Evolutionary conservation across 306 rosid species (phyloP), one percentile per base, ranked within the genome.

Genomic region (Mimosa bimucronata): DNA sequence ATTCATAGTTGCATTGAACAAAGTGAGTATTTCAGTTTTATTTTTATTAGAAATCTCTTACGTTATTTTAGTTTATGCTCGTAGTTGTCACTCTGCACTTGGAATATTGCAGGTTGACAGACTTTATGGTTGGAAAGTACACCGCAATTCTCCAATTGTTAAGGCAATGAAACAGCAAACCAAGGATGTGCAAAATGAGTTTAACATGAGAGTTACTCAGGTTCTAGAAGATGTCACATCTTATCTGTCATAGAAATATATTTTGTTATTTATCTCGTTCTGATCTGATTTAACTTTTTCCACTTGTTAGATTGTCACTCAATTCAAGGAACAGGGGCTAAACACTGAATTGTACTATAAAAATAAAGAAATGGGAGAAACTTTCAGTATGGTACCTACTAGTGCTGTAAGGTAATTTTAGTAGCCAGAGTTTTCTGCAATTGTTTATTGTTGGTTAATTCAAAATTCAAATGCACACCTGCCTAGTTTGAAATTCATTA

Each of bases 361-460:
- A 83, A 94, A 93, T 80, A 91, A 70, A 80, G 98, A 92, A 87
- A 92, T 92, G 97, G 97, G 97, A 79, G 98, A 94, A 76, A 92
- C 97, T 28, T 92, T 79, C 89, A 92, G 92, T 86, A 94, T 94
- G 82, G 97, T 92, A 72, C 98, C 98, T 72, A 92, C 97, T 55
- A 94, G 97, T 91, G 98, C 98, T 77, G 79, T 92, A 78, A 94
- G 95, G 98, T 94, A 86, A 77, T 66, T 48, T 64, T 74, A 37
- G 48, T 68, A 50, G 66, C 41, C 11, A 41, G 52, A 76, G 48
- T 66, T 31, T 45, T 78, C 5, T 34, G 23, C 66, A 44, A 9
- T 26, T 40, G 44, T 76, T n/a, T 5, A 12, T 19, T 83, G 37
- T 41, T 75, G 14, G 23, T 64, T 77, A 9, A 67, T 44, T 7